These are phyloP conservation scores for Stephanodiscus triporus DNA, from an alignment of 108 stramenopile species.

Conservation along the genomic window DNA sequence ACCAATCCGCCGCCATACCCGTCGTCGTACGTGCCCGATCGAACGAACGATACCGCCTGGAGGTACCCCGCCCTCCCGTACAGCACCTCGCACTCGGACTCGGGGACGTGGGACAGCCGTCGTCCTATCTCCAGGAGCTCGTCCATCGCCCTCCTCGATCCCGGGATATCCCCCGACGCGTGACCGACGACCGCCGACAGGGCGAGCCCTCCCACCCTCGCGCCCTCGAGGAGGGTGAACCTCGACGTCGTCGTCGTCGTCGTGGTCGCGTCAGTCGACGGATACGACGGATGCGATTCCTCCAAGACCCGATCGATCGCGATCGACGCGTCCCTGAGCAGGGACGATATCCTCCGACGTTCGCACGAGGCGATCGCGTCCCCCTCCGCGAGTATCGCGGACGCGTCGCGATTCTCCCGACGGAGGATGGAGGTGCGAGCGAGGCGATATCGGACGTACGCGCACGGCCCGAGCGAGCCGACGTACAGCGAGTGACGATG, in stretches of 20 bases:
- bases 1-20: conserved; percentile 39
- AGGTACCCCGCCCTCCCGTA: conserved; percentile 66
- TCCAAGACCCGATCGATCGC: not conserved
- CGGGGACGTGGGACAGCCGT: not conserved
- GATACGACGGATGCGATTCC: conserved; percentile 3
- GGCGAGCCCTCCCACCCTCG: conserved; percentile 10
- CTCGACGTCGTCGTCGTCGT: not conserved
- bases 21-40: conserved; percentile 24
- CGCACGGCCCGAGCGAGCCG: conserved; percentile 18
- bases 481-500: conserved; percentile 12
- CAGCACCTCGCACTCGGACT: conserved; percentile 52
- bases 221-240: conserved; percentile 16
- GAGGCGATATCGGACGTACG: conserved; percentile 14
- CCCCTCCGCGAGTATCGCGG: too few relatives aligned
- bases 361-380: too few relatives aligned
- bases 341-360: too few relatives aligned
- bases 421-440: not conserved
- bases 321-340: not conserved
- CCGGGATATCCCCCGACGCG: not conserved
- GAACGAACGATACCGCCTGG: conserved; percentile 49
- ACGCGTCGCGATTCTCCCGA: not conserved
- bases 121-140: conserved; percentile 19
- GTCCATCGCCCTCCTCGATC: not conserved
- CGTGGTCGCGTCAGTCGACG: too few relatives aligned
- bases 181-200: not conserved